These are phyloP conservation scores for Murraya paniculata DNA, from an alignment of 345 rosid genomes.

Conservation along the genomic window DNA sequence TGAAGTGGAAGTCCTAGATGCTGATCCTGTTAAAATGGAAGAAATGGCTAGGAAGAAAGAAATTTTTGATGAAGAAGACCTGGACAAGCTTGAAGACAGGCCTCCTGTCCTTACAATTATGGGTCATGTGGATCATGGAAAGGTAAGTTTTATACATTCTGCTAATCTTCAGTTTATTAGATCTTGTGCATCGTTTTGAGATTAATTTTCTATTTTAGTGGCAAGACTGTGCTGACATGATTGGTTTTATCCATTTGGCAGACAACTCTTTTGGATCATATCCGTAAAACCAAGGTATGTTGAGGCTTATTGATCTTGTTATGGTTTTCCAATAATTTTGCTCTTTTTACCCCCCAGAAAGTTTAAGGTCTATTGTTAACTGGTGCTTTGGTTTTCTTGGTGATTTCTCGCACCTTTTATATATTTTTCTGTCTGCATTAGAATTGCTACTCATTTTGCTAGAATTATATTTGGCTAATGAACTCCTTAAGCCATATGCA, in stretches of 20 bases:
- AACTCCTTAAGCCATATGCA: constrained; percentile 6
- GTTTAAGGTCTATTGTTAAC: neutral
- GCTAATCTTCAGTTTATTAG: neutral
- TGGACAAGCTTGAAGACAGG: constrained; percentile 83
- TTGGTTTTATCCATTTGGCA: constrained; percentile 40
- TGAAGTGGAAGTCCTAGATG: constrained; percentile 86
- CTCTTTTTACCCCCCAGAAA: neutral
- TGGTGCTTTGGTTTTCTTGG: neutral
- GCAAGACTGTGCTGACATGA: constrained; percentile 30
- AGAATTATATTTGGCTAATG: constrained; percentile 4
- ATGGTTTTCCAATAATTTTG: constrained; percentile 3
- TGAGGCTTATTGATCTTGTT: constrained; percentile 20
- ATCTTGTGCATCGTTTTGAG: neutral
- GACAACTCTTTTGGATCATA: constrained; percentile 94
- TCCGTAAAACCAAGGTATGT: constrained; percentile 91
- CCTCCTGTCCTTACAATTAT: constrained; percentile 99
- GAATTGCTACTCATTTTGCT: neutral
- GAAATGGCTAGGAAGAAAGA: constrained; percentile 91
- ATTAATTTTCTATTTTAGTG: neutral
- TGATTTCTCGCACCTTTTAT: neutral
- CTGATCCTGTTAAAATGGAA: constrained; percentile 69
- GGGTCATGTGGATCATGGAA: constrained; percentile 99
- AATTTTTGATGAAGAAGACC: constrained; percentile 79
- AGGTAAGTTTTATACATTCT: constrained; percentile 40
- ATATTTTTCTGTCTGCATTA: neutral